Conservation (phyloP, 805 yeast species). For the Barnettozyma pratensis region DNA sequence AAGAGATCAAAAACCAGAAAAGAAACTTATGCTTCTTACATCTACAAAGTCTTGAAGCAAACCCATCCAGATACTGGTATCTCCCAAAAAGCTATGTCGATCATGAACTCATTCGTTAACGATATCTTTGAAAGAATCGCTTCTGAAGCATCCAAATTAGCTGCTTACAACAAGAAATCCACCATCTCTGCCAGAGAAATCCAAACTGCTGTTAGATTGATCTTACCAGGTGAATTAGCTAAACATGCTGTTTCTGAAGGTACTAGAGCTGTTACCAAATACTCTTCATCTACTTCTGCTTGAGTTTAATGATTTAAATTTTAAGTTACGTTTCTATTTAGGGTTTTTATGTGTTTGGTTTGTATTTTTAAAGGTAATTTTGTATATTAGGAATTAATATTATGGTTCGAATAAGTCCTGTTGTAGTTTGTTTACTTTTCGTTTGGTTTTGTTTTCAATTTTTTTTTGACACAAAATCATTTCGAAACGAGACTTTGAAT, state of each 20-base stretch:
- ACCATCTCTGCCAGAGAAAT: conserved; percentile 98
- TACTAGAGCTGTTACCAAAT: conserved; percentile 96
- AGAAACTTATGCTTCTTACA: conserved; percentile 96
- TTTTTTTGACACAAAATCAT: too few species aligned
- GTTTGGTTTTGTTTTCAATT: too few species aligned
- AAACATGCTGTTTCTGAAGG: conserved; percentile 99
- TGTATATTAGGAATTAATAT: conserved; percentile 27
- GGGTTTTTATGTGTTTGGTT: conserved; percentile 25
- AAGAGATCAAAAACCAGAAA: conserved; percentile 94
- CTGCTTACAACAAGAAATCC: conserved; percentile 97
- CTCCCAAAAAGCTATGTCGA: conserved; percentile 97
- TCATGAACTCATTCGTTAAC: conserved; percentile 96
- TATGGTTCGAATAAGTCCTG: conserved; percentile 19
- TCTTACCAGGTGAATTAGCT: conserved; percentile 97
- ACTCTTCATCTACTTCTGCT: conserved; percentile 61
- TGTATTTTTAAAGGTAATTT: conserved; percentile 20
- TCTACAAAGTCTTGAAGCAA: conserved; percentile 96
- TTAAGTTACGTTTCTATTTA: conserved; percentile 16
- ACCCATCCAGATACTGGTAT: conserved; percentile 99
- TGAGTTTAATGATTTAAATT: conserved; percentile 17
- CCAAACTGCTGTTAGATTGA: conserved; percentile 97
- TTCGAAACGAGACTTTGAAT: too few species aligned
- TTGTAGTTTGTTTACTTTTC: too few species aligned
- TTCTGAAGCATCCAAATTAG: conserved; percentile 95
- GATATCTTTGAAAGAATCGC: conserved; percentile 98